phyloP scores from a whole-genome alignment of 768 basidiomycete genomes.

The Amanita fuliginea region DNA sequence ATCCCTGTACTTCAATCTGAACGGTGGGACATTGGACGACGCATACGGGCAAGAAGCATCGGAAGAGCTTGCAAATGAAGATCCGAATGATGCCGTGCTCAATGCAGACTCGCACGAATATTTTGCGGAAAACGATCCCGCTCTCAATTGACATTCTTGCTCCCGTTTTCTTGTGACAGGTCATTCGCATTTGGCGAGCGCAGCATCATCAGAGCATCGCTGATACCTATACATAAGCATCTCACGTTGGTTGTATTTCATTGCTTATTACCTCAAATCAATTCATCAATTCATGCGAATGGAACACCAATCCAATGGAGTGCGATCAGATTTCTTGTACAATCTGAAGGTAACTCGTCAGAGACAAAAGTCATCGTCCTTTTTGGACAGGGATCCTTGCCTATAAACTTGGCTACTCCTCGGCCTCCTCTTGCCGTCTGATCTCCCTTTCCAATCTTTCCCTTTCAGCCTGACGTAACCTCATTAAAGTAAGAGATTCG shows the following conservation, averaged over 20 bases:
- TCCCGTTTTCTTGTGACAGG: neutral
- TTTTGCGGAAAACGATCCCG: slow-evolving; percentile 38
- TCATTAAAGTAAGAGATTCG: slow-evolving; percentile 70
- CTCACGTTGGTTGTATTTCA: no score
- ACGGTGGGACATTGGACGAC: slow-evolving; percentile 32
- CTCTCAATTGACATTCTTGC: slow-evolving; percentile 15
- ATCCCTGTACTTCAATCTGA: slow-evolving; percentile 32
- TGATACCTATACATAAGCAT: no score
- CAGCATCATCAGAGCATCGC: no score
- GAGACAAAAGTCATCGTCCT: no score
- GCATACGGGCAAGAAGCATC: slow-evolving; percentile 32
- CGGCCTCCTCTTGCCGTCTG: slow-evolving; percentile 51
- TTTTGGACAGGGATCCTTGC: neutral
- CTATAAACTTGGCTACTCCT: slow-evolving; percentile 11
- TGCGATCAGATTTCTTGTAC: no score
- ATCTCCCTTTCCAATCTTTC: slow-evolving; percentile 71
- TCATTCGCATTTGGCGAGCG: no score
- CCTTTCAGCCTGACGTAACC: slow-evolving; percentile 73
- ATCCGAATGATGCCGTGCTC: slow-evolving; percentile 23
- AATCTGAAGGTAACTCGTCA: no score
- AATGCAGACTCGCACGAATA: slow-evolving; percentile 43
- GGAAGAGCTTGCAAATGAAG: slow-evolving; percentile 27
- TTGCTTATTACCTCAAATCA: no score
- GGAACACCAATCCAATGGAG: no score
- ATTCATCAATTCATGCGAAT: no score